A percentile compares a stretch with the other conserved stretches of the same genome.
Evolutionary conservation across 495 filamentous ascomycete species (phyloP).

Genomic region (Lentithecium fluviatile): DNA sequence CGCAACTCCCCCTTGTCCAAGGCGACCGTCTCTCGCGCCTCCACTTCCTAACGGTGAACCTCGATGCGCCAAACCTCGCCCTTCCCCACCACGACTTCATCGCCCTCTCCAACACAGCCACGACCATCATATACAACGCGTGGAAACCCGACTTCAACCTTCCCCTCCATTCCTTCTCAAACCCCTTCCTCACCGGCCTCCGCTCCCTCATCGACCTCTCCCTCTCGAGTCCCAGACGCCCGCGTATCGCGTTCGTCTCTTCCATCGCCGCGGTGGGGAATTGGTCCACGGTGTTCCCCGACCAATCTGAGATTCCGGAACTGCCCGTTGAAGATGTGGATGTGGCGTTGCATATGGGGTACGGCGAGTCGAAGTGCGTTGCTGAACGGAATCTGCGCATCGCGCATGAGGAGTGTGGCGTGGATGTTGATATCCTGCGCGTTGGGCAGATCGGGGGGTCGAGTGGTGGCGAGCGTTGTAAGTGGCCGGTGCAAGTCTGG

Average conservation of each 20-base stretch:
- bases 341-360: slow-evolving; percentile 15
- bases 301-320: neutral
- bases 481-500: slow-evolving; percentile 15
- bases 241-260: slow-evolving; percentile 17
- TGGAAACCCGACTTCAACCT: slow-evolving; percentile 24
- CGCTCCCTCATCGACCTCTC: slow-evolving; percentile 9
- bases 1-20: neutral
- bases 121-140: slow-evolving; percentile 18
- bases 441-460: slow-evolving; percentile 18
- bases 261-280: slow-evolving; percentile 14
- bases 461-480: neutral
- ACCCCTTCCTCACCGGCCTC: slow-evolving; percentile 8
- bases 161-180: slow-evolving; percentile 16
- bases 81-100: neutral
- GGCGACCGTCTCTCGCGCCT: neutral
- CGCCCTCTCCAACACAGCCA: neutral
- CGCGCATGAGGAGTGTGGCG: neutral
- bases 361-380: slow-evolving; percentile 24
- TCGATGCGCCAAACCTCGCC: neutral
- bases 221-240: neutral
- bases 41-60: too few relatives aligned
- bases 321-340: neutral
- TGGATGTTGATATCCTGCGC: slow-evolving; percentile 8
- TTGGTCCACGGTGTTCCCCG: neutral
- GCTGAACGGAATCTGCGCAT: slow-evolving; percentile 8